Conservation (phyloP, 2,329 filamentous ascomycete genomes). For the Thelonectria rubi region DNA sequence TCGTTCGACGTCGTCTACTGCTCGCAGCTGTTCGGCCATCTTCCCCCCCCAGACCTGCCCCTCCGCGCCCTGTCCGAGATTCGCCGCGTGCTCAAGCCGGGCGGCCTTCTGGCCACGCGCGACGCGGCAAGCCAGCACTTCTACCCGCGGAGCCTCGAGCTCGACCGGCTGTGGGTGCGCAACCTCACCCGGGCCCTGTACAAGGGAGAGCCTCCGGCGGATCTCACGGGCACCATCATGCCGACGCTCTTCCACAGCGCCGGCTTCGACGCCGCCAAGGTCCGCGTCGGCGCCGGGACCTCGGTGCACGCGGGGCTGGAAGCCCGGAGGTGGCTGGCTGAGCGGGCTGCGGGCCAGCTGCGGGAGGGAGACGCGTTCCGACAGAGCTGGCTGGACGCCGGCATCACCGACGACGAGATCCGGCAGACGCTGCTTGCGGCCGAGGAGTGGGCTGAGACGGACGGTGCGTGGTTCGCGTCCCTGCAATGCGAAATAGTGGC, state of each 20-base stretch:
- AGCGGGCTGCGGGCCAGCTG: slow-evolving; percentile 11
- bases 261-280: slow-evolving; percentile 11
- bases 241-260: slow-evolving; percentile 3
- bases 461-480: slow-evolving; percentile 26
- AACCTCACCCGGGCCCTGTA: neutral
- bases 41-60: slow-evolving; percentile 41
- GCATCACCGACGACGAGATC: slow-evolving; percentile 28
- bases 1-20: slow-evolving; percentile 11
- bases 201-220: neutral
- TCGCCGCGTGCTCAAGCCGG: slow-evolving; percentile 51
- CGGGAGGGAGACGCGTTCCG: slow-evolving; percentile 7
- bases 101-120: slow-evolving; percentile 51
- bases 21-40: slow-evolving; percentile 45
- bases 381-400: slow-evolving; percentile 21
- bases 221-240: slow-evolving; percentile 6
- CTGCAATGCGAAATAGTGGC: slow-evolving; percentile 22
- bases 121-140: slow-evolving; percentile 36
- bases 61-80: slow-evolving; percentile 50
- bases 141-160: slow-evolving; percentile 37
- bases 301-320: slow-evolving; percentile 11
- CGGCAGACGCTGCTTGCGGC: slow-evolving; percentile 21
- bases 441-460: slow-evolving; percentile 23
- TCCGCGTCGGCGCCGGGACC: slow-evolving; percentile 7
- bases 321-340: slow-evolving; percentile 10
- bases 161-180: slow-evolving; percentile 26